Evolutionary conservation across 192 early-diverging fungal genomes (phyloP), one percentile per base, ranked within the genome.

Genomic region (Allomyces macrogynus): DNA sequence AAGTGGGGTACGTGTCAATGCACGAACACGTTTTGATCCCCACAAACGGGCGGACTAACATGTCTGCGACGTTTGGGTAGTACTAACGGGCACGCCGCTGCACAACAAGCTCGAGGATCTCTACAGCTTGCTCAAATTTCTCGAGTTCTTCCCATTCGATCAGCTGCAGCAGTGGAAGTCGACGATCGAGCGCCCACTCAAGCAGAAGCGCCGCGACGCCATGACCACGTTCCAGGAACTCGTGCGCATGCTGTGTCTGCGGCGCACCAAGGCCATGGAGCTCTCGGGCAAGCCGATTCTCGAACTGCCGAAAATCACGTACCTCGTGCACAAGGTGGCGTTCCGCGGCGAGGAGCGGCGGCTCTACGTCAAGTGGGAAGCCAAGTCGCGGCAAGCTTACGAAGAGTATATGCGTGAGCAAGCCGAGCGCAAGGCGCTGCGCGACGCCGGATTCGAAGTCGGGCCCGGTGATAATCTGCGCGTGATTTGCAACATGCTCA

Each of bases 21-120:
- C 32, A 7, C 7, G 32, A 40, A 8, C 32, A 7, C 4, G n/a
- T n/a, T n/a, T n/a, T n/a, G n/a, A n/a, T n/a, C n/a, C n/a, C n/a
- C n/a, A n/a, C n/a, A n/a, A n/a, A n/a, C n/a, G n/a, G n/a, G n/a
- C n/a, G n/a, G 7, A 40, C 32, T 40, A 8, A 40, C 32, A 40
- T 40, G 32, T 7, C 8, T 7, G 32, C 8, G 7, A 40, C 32
- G 3, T 2, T 2, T 40, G 32, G 0, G 32, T 40, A 40, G 32
- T 40, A 7, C 32, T 40, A 7, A 40, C 32, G 32, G 32, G 32
- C 32, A 40, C 32, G 32, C 32, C 32, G 32, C 32, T 40, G 32
- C 25, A 64, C 12, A 64, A 64, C 43, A 27, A 40, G 10, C 23
- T 64, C 63, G 63, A 64, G n/a, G 63, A 64, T 10, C 24, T 64